A percentile compares a stretch with the other conserved stretches of the same genome.
Conservation (phyloP, 2,329 filamentous ascomycete species). For the Plectosphaerella cucumerina region DNA sequence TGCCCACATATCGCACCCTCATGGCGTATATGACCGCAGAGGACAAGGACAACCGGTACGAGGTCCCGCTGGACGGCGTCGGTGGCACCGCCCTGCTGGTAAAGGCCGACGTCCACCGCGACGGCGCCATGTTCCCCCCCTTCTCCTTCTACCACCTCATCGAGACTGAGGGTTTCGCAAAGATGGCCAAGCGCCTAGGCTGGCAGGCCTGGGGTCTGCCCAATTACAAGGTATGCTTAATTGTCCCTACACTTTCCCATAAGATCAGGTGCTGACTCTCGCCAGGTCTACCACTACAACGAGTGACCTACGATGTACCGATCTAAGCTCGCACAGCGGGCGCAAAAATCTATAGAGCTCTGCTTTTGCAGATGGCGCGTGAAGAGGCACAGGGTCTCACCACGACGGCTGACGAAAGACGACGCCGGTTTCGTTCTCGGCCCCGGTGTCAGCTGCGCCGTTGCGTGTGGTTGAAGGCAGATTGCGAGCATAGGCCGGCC, state of each 20-base stretch:
- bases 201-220: constrained; percentile 86
- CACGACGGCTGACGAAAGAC: too few species aligned
- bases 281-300: constrained; percentile 83
- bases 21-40: constrained; percentile 78
- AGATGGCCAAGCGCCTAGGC: constrained; percentile 87
- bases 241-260: constrained; percentile 18
- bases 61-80: constrained; percentile 83
- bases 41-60: constrained; percentile 51
- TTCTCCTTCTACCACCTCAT: constrained; percentile 97
- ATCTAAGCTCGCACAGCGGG: too few species aligned
- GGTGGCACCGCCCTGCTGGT: constrained; percentile 90
- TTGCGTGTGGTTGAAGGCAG: too few species aligned
- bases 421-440: too few species aligned
- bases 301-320: constrained; percentile 46
- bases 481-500: too few species aligned
- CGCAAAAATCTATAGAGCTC: too few species aligned
- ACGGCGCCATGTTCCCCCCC: constrained; percentile 97
- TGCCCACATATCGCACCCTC: constrained; percentile 85
- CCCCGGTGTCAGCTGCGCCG: too few species aligned
- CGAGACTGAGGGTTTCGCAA: constrained; percentile 96
- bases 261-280: constrained; percentile 4
- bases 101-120: constrained; percentile 93
- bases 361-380: too few species aligned
- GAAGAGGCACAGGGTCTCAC: too few species aligned
- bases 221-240: constrained; percentile 97